Evolutionary conservation across 192 early-diverging fungal species (phyloP).

Genomic region (Podila epicladia): DNA sequence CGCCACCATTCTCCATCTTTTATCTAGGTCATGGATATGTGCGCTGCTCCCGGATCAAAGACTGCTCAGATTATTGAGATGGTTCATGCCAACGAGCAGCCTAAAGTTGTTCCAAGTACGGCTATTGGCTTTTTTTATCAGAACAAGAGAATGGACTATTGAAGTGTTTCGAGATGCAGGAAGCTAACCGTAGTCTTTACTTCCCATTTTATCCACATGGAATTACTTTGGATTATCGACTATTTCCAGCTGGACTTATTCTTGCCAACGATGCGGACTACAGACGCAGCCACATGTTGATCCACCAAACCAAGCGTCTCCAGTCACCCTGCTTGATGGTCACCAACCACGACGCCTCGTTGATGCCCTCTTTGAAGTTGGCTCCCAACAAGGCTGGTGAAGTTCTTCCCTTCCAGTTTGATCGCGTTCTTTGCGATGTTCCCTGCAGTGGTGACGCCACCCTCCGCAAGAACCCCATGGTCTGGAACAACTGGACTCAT

Average conservation of each 20-base stretch:
- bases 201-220: neutral
- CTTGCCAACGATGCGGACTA: slow-evolving; percentile 97
- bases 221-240: neutral
- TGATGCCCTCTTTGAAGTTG: slow-evolving; percentile 34
- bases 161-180: too few relatives aligned
- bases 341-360: slow-evolving; percentile 94
- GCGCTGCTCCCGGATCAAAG: slow-evolving; percentile 98
- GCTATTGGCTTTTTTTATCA: neutral
- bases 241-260: slow-evolving; percentile 76
- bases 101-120: slow-evolving; percentile 63
- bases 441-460: slow-evolving; percentile 99
- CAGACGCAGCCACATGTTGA: slow-evolving; percentile 91
- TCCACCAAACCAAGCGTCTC: slow-evolving; percentile 95
- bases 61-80: slow-evolving; percentile 93
- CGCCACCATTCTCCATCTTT: too few relatives aligned
- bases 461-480: slow-evolving; percentile 91
- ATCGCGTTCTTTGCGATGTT: slow-evolving; percentile 96
- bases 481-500: slow-evolving; percentile 90
- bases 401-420: slow-evolving; percentile 81
- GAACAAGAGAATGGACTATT: too few relatives aligned
- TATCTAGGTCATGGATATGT: slow-evolving; percentile 82
- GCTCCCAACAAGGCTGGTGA: slow-evolving; percentile 42
- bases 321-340: slow-evolving; percentile 93
- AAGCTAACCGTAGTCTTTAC: neutral
- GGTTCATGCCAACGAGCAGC: slow-evolving; percentile 69